Percentiles rank a stretch among this genome's conserved stretches.
Evolutionary conservation across 257 asterid species (phyloP).

Genomic region (Solanum ahanhuiri): DNA sequence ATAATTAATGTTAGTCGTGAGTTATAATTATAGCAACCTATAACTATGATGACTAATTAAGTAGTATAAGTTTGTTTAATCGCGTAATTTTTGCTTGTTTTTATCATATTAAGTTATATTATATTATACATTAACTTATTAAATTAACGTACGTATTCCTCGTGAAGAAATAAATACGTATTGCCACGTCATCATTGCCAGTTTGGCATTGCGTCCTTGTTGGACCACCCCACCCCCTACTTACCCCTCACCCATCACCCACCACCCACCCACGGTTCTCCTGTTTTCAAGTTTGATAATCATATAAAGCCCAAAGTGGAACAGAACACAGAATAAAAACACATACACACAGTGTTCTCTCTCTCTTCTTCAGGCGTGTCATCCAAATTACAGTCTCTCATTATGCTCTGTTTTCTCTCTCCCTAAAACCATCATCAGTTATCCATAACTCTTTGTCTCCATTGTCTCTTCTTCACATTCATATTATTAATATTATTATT

Average conservation of each 20-base stretch:
- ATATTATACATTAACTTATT: too few species aligned
- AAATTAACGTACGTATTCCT: background rate
- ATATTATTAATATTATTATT: background rate
- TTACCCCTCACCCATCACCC: background rate
- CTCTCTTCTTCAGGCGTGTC: slow-evolving; percentile 23
- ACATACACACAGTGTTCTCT: slow-evolving; percentile 1
- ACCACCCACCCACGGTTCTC: background rate
- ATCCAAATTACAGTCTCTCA: slow-evolving; percentile 8
- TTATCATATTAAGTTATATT: too few species aligned
- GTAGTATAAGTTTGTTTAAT: too few species aligned
- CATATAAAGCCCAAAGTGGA: slow-evolving; percentile 6
- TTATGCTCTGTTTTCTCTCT: slow-evolving; percentile 10
- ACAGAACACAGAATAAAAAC: slow-evolving; percentile 1
- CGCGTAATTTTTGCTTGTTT: too few species aligned
- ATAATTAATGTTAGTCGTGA: too few species aligned
- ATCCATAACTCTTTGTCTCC: slow-evolving; percentile 47
- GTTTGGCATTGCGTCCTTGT: slow-evolving; percentile 2
- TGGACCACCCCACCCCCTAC: background rate
- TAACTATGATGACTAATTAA: too few species aligned
- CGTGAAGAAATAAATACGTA: background rate
- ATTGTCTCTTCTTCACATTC: background rate
- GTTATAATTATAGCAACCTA: too few species aligned
- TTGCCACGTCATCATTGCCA: slow-evolving; percentile 10
- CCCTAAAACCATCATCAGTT: slow-evolving; percentile 14
- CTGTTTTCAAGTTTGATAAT: background rate